phyloP scores from a whole-genome alignment of 1,284 basidiomycete genomes.

The Tilletia horrida region DNA sequence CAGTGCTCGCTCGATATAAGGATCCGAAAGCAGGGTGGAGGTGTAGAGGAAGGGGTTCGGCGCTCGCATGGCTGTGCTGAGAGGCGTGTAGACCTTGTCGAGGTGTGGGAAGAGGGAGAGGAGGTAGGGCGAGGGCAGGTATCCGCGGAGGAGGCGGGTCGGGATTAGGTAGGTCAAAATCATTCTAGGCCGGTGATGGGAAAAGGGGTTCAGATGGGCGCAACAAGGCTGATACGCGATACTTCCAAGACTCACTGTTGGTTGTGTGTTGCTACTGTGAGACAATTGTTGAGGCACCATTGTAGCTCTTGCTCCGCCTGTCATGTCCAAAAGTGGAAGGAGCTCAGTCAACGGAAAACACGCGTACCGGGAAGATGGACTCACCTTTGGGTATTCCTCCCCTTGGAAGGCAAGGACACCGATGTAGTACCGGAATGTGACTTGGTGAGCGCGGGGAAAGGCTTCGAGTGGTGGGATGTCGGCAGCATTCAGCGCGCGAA shows the following conservation, averaged over 20 bases:
- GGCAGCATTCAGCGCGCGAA: slow-evolving; percentile 81
- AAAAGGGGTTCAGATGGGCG: slow-evolving; percentile 18
- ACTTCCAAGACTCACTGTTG: slow-evolving; percentile 65
- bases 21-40: slow-evolving; percentile 63
- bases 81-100: slow-evolving; percentile 72
- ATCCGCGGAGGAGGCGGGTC: slow-evolving; percentile 77
- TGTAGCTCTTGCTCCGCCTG: slow-evolving; percentile 78
- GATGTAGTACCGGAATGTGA: slow-evolving; percentile 74
- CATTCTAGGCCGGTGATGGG: slow-evolving; percentile 62
- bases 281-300: slow-evolving; percentile 76
- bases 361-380: not conserved
- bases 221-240: not conserved
- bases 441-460: slow-evolving; percentile 83
- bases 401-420: slow-evolving; percentile 90
- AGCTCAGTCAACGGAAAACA: not conserved
- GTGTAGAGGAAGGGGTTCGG: slow-evolving; percentile 83
- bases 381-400: slow-evolving; percentile 67
- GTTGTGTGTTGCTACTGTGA: slow-evolving; percentile 66
- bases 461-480: slow-evolving; percentile 73
- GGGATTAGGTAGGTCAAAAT: slow-evolving; percentile 87
- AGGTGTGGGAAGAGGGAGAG: slow-evolving; percentile 69
- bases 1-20: slow-evolving; percentile 63
- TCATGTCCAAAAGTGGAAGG: not conserved
- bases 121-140: slow-evolving; percentile 70
- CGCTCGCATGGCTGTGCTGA: slow-evolving; percentile 70